A percentile compares a stretch with the other conserved stretches of the same genome.
Evolutionary conservation across 75 land plant genomes (phyloP).

Genomic region (Chamaecyparis obtusa): DNA sequence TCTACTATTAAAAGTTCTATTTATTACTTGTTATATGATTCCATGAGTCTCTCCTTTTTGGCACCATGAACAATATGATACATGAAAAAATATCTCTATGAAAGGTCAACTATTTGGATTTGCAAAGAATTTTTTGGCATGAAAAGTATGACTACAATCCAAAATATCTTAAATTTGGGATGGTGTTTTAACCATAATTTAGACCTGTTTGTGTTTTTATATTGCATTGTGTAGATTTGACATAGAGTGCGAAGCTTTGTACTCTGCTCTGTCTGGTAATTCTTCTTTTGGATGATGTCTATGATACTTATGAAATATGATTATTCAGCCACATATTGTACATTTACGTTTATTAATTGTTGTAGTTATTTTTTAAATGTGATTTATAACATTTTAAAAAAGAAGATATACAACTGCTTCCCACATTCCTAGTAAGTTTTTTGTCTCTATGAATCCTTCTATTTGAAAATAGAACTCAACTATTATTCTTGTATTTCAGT

Average conservation of each 20-base stretch:
- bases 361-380: slow-evolving; percentile 95
- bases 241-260: neutral
- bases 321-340: neutral
- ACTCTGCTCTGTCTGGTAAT: neutral
- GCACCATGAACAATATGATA: neutral
- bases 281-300: neutral
- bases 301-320: neutral
- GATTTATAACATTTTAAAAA: slow-evolving; percentile 97
- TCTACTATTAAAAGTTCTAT: neutral
- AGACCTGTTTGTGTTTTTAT: neutral
- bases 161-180: neutral
- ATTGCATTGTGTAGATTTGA: neutral
- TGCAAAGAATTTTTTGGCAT: neutral
- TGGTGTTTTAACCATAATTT: neutral
- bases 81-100: neutral
- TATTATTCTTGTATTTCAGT: neutral
- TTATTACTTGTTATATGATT: neutral
- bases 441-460: neutral
- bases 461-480: neutral
- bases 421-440: slow-evolving; percentile 90
- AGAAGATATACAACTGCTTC: slow-evolving; percentile 98
- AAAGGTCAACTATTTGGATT: neutral
- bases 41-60: neutral
- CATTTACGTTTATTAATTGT: neutral
- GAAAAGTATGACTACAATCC: neutral